These are phyloP conservation scores for Biscogniauxia sp. DNA, from an alignment of 2,329 filamentous ascomycete species.

Conservation along the genomic window DNA sequence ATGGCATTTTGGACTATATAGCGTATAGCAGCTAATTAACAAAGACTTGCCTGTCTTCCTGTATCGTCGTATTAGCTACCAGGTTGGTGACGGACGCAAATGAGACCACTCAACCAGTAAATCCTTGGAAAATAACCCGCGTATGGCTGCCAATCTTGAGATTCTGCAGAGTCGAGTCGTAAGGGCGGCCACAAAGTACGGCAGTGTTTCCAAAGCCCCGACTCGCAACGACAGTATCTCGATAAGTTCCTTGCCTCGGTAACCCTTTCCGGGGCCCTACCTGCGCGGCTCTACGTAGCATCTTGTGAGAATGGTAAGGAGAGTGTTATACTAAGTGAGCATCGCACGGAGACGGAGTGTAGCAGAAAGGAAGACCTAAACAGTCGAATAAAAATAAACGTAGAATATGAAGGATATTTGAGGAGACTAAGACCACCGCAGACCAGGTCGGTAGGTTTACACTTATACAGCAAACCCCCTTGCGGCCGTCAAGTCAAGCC, in stretches of 20 bases:
- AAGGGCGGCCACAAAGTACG: constrained; percentile 16
- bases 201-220: constrained; percentile 23
- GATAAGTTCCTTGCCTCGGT: background rate
- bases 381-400: background rate
- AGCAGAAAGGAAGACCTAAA: too few species aligned
- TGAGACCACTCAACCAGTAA: constrained; percentile 33
- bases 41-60: constrained; percentile 22
- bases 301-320: background rate
- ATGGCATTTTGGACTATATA: constrained; percentile 15
- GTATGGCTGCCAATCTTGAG: constrained; percentile 40
- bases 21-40: background rate
- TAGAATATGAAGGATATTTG: background rate
- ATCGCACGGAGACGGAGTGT: background rate
- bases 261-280: background rate
- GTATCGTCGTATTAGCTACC: constrained; percentile 9
- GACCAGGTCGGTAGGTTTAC: background rate
- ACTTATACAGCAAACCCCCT: background rate
- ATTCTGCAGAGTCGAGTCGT: constrained; percentile 35
- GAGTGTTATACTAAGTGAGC: background rate
- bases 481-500: background rate
- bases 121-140: constrained; percentile 42
- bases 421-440: background rate
- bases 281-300: background rate
- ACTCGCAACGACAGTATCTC: constrained; percentile 3
- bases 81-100: background rate